These are phyloP conservation scores for Eremochloa ophiuroides DNA, from an alignment of 176 grass and related monocot genomes.

Conservation along the genomic window DNA sequence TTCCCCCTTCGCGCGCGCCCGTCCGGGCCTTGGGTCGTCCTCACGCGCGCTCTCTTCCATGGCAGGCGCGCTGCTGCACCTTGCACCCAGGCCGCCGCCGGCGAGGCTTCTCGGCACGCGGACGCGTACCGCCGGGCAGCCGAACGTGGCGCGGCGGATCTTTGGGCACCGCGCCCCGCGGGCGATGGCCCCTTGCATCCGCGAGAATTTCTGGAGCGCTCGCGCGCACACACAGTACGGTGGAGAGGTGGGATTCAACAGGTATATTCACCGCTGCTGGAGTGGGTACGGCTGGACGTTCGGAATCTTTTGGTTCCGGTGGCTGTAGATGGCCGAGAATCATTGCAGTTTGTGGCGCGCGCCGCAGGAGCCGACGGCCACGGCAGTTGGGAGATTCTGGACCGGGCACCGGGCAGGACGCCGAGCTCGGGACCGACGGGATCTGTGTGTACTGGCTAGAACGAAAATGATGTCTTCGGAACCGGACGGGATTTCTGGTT, in stretches of 20 bases:
- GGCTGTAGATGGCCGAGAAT: not conserved
- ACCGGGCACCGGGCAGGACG: not conserved
- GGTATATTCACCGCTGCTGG: not conserved
- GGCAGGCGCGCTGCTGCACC: not conserved
- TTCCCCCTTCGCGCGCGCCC: not conserved
- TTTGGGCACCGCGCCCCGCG: not conserved
- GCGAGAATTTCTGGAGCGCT: not conserved
- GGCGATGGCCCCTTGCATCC: slow-evolving; percentile 27
- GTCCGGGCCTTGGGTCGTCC: not conserved
- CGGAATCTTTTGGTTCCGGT: not conserved
- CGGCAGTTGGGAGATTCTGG: slow-evolving; percentile 9
- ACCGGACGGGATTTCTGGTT: not conserved
- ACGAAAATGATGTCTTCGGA: not conserved
- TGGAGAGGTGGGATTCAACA: not conserved
- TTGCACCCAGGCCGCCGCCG: not conserved
- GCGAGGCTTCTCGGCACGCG: not conserved
- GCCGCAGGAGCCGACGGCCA: not conserved
- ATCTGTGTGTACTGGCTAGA: not conserved
- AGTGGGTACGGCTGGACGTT: not conserved
- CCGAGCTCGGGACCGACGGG: not conserved
- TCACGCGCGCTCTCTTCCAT: not conserved
- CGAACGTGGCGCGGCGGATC: not conserved
- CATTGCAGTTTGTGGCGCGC: slow-evolving; percentile 3
- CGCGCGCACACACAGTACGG: not conserved
- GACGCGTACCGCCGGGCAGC: not conserved